Percentiles rank a stretch among this genome's conserved stretches.
Conservation (phyloP, 345 rosid genomes). For the Theobroma cacao region DNA sequence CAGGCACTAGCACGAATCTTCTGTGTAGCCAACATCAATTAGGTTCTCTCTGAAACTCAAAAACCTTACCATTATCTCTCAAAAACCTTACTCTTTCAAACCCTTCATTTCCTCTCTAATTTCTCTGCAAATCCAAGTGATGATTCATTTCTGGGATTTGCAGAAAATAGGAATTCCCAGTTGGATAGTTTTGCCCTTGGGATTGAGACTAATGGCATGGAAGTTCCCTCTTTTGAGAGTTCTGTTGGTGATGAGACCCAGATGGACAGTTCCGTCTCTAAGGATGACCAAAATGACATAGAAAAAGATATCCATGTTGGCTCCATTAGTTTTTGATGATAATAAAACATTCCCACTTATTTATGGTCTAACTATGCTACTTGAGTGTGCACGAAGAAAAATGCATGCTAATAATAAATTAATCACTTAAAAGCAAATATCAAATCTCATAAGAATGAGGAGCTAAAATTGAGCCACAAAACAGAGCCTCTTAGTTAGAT, state of each 20-base stretch:
- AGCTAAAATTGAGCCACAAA: no score
- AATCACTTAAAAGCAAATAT: no score
- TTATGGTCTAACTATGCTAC: no score
- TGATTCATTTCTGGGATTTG: conserved; percentile 10
- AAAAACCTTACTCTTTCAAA: conserved; percentile 22
- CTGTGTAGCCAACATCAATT: conserved; percentile 9
- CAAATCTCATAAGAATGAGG: no score
- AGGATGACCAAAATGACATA: neutral
- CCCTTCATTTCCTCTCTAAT: conserved; percentile 32
- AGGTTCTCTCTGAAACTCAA: conserved; percentile 24
- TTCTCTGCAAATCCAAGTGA: conserved; percentile 26
- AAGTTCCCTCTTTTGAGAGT: conserved; percentile 15
- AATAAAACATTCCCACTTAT: no score
- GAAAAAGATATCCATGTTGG: conserved; percentile 18
- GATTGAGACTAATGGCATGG: conserved; percentile 11
- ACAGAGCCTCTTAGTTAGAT: no score
- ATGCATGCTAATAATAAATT: no score
- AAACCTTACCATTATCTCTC: conserved; percentile 22
- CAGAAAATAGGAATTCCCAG: conserved; percentile 12
- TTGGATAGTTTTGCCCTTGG: neutral
- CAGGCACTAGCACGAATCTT: conserved; percentile 30
- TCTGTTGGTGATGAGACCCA: conserved; percentile 19
- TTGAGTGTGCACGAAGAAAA: no score
- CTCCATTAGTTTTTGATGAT: no score
- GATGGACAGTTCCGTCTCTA: neutral